Evolutionary conservation across 805 yeast genomes (phyloP).

Genomic region (Gaillardinia entomophila): DNA sequence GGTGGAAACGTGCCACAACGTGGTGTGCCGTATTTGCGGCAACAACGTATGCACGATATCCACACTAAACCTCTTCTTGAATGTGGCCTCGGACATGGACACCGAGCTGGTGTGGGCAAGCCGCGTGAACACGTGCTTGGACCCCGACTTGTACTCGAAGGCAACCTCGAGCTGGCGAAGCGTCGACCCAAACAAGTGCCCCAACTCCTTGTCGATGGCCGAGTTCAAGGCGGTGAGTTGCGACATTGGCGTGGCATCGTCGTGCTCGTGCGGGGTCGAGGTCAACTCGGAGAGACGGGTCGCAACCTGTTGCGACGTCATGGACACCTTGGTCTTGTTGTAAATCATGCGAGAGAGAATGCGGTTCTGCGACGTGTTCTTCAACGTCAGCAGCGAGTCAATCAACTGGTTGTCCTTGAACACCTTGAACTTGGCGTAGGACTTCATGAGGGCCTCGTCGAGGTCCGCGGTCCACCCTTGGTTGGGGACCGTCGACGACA

Average conservation of each 20-base stretch:
- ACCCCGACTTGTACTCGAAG: not conserved
- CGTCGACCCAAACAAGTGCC: constrained; percentile 22
- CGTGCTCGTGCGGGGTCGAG: too few species aligned
- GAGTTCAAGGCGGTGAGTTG: constrained; percentile 19
- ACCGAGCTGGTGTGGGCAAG: constrained; percentile 2
- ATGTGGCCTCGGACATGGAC: constrained; percentile 1
- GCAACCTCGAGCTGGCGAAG: constrained; percentile 1
- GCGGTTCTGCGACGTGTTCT: not conserved
- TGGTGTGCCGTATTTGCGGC: too few species aligned
- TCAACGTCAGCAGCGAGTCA: not conserved
- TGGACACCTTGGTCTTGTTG: not conserved
- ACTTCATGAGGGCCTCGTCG: constrained; percentile 29
- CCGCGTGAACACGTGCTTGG: not conserved
- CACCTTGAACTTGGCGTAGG: constrained; percentile 27
- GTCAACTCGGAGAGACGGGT: too few species aligned
- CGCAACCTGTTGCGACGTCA: not conserved
- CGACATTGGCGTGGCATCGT: too few species aligned
- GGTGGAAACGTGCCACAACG: not conserved
- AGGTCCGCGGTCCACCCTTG: constrained; percentile 34
- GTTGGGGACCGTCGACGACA: constrained; percentile 13
- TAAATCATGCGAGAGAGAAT: not conserved
- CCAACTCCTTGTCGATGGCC: constrained; percentile 26
- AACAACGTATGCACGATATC: too few species aligned
- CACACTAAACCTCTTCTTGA: constrained; percentile 4
- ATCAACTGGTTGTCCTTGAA: constrained; percentile 19